phyloP scores from a whole-genome alignment of 2,329 filamentous ascomycete genomes.

The Cadophora sp. region DNA sequence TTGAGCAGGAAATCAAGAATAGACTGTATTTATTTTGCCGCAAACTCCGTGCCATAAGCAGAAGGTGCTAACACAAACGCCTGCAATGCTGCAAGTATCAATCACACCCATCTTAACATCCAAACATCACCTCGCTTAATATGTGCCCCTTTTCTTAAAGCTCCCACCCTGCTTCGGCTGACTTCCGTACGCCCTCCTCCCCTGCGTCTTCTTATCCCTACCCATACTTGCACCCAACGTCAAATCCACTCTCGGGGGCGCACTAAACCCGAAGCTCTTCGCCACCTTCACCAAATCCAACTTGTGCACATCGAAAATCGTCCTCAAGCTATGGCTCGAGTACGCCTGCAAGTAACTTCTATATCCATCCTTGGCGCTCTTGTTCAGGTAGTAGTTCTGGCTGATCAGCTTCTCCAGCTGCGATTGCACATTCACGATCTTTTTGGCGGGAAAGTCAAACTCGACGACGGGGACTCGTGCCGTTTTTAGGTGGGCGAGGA shows the following conservation, averaged over 20 bases:
- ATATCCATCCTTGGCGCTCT: constrained; percentile 80
- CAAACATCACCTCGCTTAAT: constrained; percentile 20
- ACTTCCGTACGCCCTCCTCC: constrained; percentile 76
- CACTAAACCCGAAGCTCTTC: constrained; percentile 81
- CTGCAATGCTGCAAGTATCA: constrained; percentile 30
- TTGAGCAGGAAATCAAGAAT: neutral
- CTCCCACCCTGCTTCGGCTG: constrained; percentile 68
- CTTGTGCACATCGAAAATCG: constrained; percentile 85
- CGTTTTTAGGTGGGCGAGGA: constrained; percentile 88
- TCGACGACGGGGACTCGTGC: constrained; percentile 93
- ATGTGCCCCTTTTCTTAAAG: constrained; percentile 44
- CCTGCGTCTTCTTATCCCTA: constrained; percentile 72
- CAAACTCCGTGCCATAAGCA: constrained; percentile 16
- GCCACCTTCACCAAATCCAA: constrained; percentile 84
- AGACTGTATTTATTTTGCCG: neutral
- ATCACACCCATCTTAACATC: constrained; percentile 13
- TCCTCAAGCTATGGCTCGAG: constrained; percentile 81
- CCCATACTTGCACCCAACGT: constrained; percentile 78
- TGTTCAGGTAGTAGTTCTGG: constrained; percentile 97
- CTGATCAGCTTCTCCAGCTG: constrained; percentile 94
- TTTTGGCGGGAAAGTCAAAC: constrained; percentile 92
- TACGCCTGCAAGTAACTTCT: constrained; percentile 94
- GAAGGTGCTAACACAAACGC: constrained; percentile 20
- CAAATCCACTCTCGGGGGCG: constrained; percentile 81
- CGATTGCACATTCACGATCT: constrained; percentile 88